A percentile compares a stretch with the other conserved stretches of the same genome.
phyloP scores from a whole-genome alignment of 768 basidiomycete species.

The Mycena floridula region DNA sequence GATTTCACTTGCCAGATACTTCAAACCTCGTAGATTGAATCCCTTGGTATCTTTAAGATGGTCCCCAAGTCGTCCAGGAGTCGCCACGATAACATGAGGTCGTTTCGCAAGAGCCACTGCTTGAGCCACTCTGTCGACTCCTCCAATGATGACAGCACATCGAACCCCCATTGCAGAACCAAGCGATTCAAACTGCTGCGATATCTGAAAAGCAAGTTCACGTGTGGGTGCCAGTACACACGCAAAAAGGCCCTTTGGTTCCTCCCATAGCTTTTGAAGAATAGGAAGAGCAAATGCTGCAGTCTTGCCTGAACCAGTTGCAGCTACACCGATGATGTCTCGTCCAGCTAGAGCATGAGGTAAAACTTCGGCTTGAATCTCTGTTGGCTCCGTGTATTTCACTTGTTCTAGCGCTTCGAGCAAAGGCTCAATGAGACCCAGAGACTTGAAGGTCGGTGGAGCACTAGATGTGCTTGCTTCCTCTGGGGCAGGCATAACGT shows the following conservation, averaged over 20 bases:
- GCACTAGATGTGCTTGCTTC: constrained; percentile 47
- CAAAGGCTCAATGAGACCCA: constrained; percentile 87
- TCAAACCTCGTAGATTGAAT: constrained; percentile 78
- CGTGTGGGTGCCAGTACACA: constrained; percentile 93
- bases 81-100: constrained; percentile 93
- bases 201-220: constrained; percentile 96
- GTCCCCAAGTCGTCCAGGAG: constrained; percentile 88
- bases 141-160: constrained; percentile 90
- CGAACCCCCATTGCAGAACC: constrained; percentile 92
- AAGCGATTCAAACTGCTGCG: constrained; percentile 90
- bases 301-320: constrained; percentile 96
- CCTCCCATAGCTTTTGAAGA: constrained; percentile 92
- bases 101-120: constrained; percentile 88
- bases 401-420: constrained; percentile 80
- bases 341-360: constrained; percentile 87
- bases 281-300: constrained; percentile 96
- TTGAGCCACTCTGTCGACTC: constrained; percentile 87
- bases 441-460: constrained; percentile 61
- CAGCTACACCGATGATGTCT: constrained; percentile 96
- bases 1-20: constrained; percentile 68
- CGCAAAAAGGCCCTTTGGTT: constrained; percentile 89
- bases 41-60: constrained; percentile 98
- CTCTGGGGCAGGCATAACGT: constrained; percentile 65
- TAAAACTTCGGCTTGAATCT: constrained; percentile 81
- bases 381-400: constrained; percentile 80